These are phyloP conservation scores for Epicoccum nigrum DNA, from an alignment of 2,329 filamentous ascomycete species.

Conservation along the genomic window DNA sequence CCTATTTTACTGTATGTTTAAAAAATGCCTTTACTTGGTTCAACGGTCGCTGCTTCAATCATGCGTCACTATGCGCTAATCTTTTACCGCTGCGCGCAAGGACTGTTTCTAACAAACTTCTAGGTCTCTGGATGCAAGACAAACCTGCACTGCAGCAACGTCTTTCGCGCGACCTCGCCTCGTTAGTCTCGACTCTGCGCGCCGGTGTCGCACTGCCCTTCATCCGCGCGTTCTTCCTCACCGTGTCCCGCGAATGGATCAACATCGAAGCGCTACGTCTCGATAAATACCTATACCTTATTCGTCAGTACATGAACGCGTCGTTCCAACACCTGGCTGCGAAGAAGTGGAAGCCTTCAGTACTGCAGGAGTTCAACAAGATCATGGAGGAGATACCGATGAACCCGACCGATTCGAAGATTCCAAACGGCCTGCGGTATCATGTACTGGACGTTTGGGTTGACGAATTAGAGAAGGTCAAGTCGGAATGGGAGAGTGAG, in stretches of 20 bases:
- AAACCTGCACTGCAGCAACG: conserved; percentile 85
- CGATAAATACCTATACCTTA: conserved; percentile 90
- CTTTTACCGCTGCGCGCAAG: not conserved
- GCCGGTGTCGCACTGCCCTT: conserved; percentile 50
- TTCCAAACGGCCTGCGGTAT: conserved; percentile 83
- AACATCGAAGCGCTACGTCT: conserved; percentile 63
- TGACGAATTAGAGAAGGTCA: conserved; percentile 81
- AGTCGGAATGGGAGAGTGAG: conserved; percentile 52
- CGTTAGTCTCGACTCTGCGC: conserved; percentile 67
- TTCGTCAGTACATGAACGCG: conserved; percentile 78
- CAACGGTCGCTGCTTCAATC: no score
- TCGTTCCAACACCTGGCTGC: conserved; percentile 62
- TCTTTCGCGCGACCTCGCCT: conserved; percentile 78
- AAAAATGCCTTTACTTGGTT: no score
- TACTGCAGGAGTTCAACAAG: conserved; percentile 53
- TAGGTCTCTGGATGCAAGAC: conserved; percentile 89
- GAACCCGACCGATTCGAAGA: conserved; percentile 57
- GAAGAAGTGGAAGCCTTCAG: conserved; percentile 48
- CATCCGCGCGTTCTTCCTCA: conserved; percentile 58
- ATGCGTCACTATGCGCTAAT: no score
- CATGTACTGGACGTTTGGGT: conserved; percentile 91
- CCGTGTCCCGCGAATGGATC: conserved; percentile 58
- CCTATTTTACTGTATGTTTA: conserved; percentile 81
- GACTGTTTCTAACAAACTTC: conserved; percentile 10
- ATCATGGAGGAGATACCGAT: conserved; percentile 57